Base-by-base conservation (phyloP, 176 grass and related monocot species). In the Themeda triandra region DNA sequence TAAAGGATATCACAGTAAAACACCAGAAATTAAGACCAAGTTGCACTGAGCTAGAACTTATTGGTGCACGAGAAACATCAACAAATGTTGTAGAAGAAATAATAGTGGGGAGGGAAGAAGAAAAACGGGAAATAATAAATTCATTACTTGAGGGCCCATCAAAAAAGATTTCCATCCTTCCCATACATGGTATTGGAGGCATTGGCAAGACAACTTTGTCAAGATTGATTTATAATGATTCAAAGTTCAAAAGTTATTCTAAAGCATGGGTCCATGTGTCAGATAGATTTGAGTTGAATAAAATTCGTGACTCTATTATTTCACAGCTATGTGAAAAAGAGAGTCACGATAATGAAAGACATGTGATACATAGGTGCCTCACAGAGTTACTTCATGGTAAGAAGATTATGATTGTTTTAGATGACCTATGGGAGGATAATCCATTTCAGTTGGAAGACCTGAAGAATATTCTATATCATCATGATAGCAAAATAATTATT, bases 111-210 rank as follows among this genome's bases (percentile, higher is more conserved):
- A 78, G 75, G 23, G 23, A 3, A 8, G 33, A 78, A 24, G 75
- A 78, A 12, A 78, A 78, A 29, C 0, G 0, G 33, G 18, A 18
- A 63, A 17, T 78, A 40, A 41, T 63, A 10, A 2, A 11, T 41
- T 77, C 21, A 2, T 19, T 78, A 2, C 4, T n/a, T 28, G 6
- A 24, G 13, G 10, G 10, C 5, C n/a, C n/a, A 11, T 27, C 39
- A 3, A 11, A 45, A 46, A 25, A 8, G 2, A 72, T 28, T 15
- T 3, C 1, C 18, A 80, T 32, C 8, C n/a, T 64, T 45, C 25
- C 69, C 3, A 21, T 77, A 25, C 36, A 40, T 77, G 75, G 75
- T 14, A 39, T 77, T 40, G 75, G 75, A 62, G 75, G 66, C 65
- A 56, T 39, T 54, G 21, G 79, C 45, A 72, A 72, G 37, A 41